Evolutionary conservation across 345 rosid genomes (phyloP).

Genomic region (Syzygium aqueum): DNA sequence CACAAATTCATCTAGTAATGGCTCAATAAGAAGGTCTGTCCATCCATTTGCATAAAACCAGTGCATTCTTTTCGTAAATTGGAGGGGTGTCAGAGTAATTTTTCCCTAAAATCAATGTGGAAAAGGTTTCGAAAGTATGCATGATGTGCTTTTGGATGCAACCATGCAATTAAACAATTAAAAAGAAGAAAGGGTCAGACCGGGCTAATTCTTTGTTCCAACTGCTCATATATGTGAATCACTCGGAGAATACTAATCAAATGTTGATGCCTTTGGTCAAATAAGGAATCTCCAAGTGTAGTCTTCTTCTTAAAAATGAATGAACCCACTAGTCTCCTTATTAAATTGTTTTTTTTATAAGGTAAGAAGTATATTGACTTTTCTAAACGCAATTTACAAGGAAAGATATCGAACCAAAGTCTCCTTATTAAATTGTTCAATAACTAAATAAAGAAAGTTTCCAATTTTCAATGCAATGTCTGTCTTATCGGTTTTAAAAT

Average conservation of each 20-base stretch:
- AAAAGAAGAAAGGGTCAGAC: neutral
- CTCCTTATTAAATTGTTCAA: neutral
- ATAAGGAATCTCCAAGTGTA: neutral
- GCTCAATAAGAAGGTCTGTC: neutral
- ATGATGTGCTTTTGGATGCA: neutral
- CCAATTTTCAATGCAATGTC: neutral
- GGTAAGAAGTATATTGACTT: too few species aligned
- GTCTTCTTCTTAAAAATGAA: neutral
- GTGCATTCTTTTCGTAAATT: neutral
- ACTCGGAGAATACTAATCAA: neutral
- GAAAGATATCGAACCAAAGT: too few species aligned
- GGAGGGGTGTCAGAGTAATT: neutral
- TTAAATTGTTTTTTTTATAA: neutral
- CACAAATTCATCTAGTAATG: neutral
- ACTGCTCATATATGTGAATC: neutral
- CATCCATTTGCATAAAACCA: neutral
- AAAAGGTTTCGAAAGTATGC: neutral
- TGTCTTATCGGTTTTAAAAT: neutral
- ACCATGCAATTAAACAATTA: neutral
- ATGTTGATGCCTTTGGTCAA: neutral
- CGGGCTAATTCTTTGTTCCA: neutral
- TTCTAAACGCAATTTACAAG: too few species aligned
- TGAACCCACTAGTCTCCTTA: neutral
- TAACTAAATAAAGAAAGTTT: neutral
- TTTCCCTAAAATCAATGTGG: neutral